These are phyloP conservation scores for Pseudotsuga menziesii DNA, from an alignment of 75 land plant genomes.

Conservation along the genomic window DNA sequence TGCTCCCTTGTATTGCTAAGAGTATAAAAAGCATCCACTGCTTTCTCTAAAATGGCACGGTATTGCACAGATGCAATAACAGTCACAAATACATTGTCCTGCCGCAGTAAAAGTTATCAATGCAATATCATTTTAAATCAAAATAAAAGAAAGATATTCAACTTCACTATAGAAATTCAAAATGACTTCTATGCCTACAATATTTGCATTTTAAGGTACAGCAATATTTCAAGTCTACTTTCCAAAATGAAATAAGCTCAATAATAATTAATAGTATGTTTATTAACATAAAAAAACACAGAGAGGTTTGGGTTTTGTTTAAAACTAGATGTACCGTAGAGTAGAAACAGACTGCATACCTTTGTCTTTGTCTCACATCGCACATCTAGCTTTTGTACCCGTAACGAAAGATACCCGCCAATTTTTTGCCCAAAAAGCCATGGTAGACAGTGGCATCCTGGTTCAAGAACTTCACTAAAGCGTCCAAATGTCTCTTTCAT, in stretches of 20 bases:
- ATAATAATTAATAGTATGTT: too few relatives aligned
- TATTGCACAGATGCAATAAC: constrained; percentile 80
- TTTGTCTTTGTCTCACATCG: constrained; percentile 73
- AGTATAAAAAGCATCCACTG: constrained; percentile 68
- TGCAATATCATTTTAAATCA: too few relatives aligned
- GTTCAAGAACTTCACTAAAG: constrained; percentile 45
- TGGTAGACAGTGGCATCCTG: constrained; percentile 60
- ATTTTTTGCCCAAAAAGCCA: constrained; percentile 41
- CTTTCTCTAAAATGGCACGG: constrained; percentile 42
- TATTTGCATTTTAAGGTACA: too few relatives aligned
- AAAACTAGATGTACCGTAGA: too few relatives aligned
- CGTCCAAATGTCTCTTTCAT: constrained; percentile 51
- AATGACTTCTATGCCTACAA: too few relatives aligned
- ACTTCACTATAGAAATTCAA: too few relatives aligned
- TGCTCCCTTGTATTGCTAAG: constrained; percentile 71
- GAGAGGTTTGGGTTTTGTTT: too few relatives aligned
- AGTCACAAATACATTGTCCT: constrained; percentile 87
- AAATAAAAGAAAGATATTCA: too few relatives aligned
- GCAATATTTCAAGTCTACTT: too few relatives aligned
- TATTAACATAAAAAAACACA: too few relatives aligned
- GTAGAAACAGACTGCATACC: constrained; percentile 13
- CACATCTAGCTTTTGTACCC: constrained; percentile 62
- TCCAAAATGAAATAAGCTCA: too few relatives aligned
- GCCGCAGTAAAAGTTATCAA: constrained; percentile 9
- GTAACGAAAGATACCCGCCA: constrained; percentile 46